Evolutionary conservation across 345 rosid species (phyloP), one percentile per base, ranked within the genome.

Genomic region (Lumnitzera racemosa): DNA sequence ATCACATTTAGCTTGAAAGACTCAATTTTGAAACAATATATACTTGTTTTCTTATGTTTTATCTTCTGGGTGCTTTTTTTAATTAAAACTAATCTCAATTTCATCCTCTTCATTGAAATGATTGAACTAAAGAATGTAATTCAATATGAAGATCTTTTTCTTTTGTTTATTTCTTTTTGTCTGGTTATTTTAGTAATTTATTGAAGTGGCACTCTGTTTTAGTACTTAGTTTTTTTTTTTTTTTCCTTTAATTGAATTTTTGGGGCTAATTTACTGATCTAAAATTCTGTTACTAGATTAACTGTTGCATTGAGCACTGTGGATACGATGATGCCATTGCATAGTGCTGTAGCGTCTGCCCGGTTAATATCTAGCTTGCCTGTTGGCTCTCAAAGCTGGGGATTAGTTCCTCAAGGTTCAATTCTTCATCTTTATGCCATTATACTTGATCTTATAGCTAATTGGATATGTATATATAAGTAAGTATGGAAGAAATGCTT

Each of bases 381-480:
- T 13, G 59, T 71, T 49, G 89, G 73, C 58, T 76, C 83, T 59
- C 77, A 60, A 47, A 64, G 80, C 68, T 85, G 86, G 91, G 81
- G 82, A 63, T 63, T 89, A 55, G 96, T 86, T 65, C 89, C 88
- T 78, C 90, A 83, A 83, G 92, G 96, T 85, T 15, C 49, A 10
- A 55, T 50, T 48, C 49, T 43, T 4, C 25, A 9, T 36, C 43
- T 36, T 36, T 36, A 36, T 36, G 43, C 31, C 5, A 2, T 27
- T 27, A 27, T 27, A 27, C 31, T 27, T 27, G 31, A 27, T 36
- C 43, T 36, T 36, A 9, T 7, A 36, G 43, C 43, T 36, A 36
- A 1, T 36, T 36, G 43, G 31, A 36, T 36, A 4, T 36, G 43
- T 27, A 36, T 9, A 36, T 36, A 36, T 36, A 7, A 9, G 7